phyloP scores from a whole-genome alignment of 2,329 filamentous ascomycete species.

The Exserohilum rostratum region DNA sequence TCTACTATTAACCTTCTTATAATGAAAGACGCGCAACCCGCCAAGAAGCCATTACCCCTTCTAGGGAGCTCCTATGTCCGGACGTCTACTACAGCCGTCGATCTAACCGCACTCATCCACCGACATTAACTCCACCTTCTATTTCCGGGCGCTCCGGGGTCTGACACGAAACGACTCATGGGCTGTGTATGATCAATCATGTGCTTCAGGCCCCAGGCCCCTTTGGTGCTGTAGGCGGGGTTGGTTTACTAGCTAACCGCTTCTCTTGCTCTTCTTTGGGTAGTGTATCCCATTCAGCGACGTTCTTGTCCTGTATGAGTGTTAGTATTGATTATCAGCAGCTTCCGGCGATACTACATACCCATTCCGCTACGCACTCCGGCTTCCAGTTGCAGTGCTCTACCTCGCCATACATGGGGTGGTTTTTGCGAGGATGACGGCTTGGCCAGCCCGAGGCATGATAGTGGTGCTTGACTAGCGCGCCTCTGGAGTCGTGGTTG shows the following conservation, averaged over 20 bases:
- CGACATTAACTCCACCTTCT: background rate
- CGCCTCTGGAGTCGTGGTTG: constrained; percentile 69
- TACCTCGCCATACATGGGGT: constrained; percentile 72
- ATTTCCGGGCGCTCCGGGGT: background rate
- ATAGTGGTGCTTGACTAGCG: constrained; percentile 75
- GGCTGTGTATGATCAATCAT: background rate
- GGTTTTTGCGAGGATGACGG: constrained; percentile 68
- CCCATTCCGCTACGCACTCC: constrained; percentile 68
- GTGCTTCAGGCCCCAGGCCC: background rate
- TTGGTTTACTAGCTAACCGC: constrained; percentile 49
- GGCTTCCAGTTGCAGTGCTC: constrained; percentile 73
- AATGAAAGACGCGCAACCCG: background rate
- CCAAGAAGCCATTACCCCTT: background rate
- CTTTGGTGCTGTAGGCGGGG: constrained; percentile 3
- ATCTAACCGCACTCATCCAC: background rate
- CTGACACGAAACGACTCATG: background rate
- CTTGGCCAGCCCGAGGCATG: constrained; percentile 76
- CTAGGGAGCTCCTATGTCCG: background rate
- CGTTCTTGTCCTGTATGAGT: constrained; percentile 59
- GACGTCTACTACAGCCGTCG: background rate
- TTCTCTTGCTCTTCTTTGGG: constrained; percentile 65
- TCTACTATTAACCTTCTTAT: background rate
- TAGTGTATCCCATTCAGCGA: constrained; percentile 64
- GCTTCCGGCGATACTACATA: constrained; percentile 14
- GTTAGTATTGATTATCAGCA: constrained; percentile 5